Percentiles rank a stretch among this genome's conserved stretches.
Evolutionary conservation across 2,329 filamentous ascomycete genomes (phyloP).

Genomic region (Zymoseptoria pseudotritici): DNA sequence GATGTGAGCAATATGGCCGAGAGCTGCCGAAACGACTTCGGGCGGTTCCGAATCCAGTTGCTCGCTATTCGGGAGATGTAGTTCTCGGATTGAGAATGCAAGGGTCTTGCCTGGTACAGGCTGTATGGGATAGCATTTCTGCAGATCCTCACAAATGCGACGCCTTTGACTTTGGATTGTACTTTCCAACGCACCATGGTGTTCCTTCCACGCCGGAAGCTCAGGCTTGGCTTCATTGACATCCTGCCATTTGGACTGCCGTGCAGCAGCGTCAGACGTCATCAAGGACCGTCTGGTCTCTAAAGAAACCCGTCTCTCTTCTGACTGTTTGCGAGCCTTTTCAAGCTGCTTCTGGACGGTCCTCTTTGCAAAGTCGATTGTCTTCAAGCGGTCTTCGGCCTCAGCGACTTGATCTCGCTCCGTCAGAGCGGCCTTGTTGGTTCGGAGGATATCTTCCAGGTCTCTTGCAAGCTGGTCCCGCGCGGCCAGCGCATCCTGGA

Average conservation of each 20-base stretch:
- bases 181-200: slow-evolving; percentile 46
- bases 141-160: slow-evolving; percentile 77
- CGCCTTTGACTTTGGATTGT: slow-evolving; percentile 78
- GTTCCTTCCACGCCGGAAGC: slow-evolving; percentile 31
- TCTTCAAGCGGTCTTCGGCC: slow-evolving; percentile 38
- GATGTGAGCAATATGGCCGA: slow-evolving; percentile 73
- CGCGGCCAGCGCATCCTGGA: slow-evolving; percentile 79
- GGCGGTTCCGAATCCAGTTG: slow-evolving; percentile 62
- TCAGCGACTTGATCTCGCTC: slow-evolving; percentile 33
- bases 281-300: slow-evolving; percentile 61
- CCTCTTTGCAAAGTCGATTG: slow-evolving; percentile 46
- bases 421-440: slow-evolving; percentile 32
- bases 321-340: slow-evolving; percentile 53
- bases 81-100: slow-evolving; percentile 72
- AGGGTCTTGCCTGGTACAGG: slow-evolving; percentile 59
- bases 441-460: slow-evolving; percentile 52
- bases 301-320: slow-evolving; percentile 62
- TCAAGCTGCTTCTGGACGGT: slow-evolving; percentile 61
- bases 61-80: slow-evolving; percentile 70
- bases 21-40: slow-evolving; percentile 67
- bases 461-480: slow-evolving; percentile 67
- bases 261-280: slow-evolving; percentile 31
- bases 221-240: slow-evolving; percentile 51
- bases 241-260: slow-evolving; percentile 33
- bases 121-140: slow-evolving; percentile 71